Evolutionary conservation across 495 filamentous ascomycete genomes (phyloP), one percentile per base, ranked within the genome.

Genomic region (Hypoxylon lienhwacheense): DNA sequence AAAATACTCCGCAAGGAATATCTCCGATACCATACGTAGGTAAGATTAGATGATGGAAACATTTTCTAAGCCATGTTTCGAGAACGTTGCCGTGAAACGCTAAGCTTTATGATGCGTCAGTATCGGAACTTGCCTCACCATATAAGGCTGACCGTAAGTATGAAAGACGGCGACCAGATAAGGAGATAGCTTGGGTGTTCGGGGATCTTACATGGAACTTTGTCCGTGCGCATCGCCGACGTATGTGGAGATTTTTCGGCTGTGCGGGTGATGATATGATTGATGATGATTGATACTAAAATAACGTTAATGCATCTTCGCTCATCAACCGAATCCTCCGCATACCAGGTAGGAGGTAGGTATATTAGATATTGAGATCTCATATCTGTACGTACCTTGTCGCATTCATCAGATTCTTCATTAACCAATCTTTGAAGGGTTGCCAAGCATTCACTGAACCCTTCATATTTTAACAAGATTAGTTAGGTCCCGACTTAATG

Each of bases 191-290:
- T 35, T 36, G 49, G 31, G 22, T 39, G 17, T 19, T 60, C 57
- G 57, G 57, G 57, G 57, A 60, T 60, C 57, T 60, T 21, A 45
- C 50, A 60, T 60, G 44, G 34, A 47, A 46, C 31, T 40, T 26
- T 41, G 32, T 46, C 57, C 57, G 50, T 60, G 57, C 57, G 50
- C 50, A 19, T 60, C 57, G 57, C 57, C 57, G 57, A 60, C 28
- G 39, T 55, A 32, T 22, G 50, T 53, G 56, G 49, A n/a, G 47
- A 47, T 47, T 24, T 47, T 24, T 31, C 44, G 49, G 47, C 31
- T 24, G 15, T 37, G 15, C 40, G n/a, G n/a, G n/a, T n/a, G n/a
- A 40, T 48, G 43, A 59, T 59, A 49, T 43, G 49, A n/a, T n/a
- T n/a, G n/a, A n/a, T n/a, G n/a, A n/a, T n/a, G n/a, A n/a, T n/a